Percentiles rank a stretch among this genome's conserved stretches.
Evolutionary conservation across 2,329 filamentous ascomycete species (phyloP).

Genomic region (Xylariaceae sp.): DNA sequence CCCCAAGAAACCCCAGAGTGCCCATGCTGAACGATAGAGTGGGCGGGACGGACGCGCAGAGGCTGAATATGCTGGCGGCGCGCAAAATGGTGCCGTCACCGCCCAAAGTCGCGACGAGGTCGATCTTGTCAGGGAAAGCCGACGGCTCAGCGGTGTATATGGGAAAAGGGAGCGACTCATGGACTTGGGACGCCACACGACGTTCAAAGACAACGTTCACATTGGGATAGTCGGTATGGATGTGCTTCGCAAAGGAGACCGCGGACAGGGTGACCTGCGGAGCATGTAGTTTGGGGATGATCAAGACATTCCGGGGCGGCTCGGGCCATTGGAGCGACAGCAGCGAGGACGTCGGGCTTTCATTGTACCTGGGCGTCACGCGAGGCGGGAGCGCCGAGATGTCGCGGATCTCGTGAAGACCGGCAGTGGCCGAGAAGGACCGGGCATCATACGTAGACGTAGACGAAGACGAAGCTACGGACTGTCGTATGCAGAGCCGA

Average conservation of each 20-base stretch:
- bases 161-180: conserved; percentile 67
- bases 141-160: conserved; percentile 57
- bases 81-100: conserved; percentile 89
- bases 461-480: not conserved
- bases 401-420: conserved; percentile 47
- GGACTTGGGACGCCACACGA: conserved; percentile 66
- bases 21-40: conserved; percentile 97
- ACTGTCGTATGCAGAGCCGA: conserved; percentile 4
- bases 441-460: conserved; percentile 24
- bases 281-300: conserved; percentile 57
- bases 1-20: conserved; percentile 86
- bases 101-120: conserved; percentile 84
- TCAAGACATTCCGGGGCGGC: conserved; percentile 53
- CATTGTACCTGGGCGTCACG: conserved; percentile 60
- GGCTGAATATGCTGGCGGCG: conserved; percentile 81
- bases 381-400: conserved; percentile 49
- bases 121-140: conserved; percentile 72
- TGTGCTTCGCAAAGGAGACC: conserved; percentile 61
- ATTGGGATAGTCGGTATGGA: conserved; percentile 73
- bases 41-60: conserved; percentile 75
- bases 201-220: conserved; percentile 81
- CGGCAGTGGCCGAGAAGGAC: conserved; percentile 47
- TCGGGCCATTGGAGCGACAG: conserved; percentile 52
- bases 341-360: conserved; percentile 52
- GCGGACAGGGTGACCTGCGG: conserved; percentile 51